Conservation (phyloP, 805 yeast species). For the Wickerhamomyces rabaulensis region DNA sequence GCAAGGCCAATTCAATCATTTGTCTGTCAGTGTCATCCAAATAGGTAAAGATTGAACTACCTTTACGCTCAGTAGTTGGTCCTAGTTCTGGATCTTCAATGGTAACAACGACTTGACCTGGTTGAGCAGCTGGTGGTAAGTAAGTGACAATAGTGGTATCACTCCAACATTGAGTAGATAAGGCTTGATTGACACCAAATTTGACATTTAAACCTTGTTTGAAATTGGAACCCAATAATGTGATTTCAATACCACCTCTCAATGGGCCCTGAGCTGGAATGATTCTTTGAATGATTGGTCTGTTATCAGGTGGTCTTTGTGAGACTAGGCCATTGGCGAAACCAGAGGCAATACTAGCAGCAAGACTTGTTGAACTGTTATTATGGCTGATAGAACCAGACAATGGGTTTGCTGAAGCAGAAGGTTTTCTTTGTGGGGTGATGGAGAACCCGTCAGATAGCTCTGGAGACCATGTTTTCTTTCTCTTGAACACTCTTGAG, state of each 20-base stretch:
- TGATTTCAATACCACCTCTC: slow-evolving; percentile 94
- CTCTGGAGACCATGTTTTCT: slow-evolving; percentile 35
- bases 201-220: slow-evolving; percentile 76
- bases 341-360: slow-evolving; percentile 6
- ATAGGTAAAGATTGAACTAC: slow-evolving; percentile 65
- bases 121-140: slow-evolving; percentile 82
- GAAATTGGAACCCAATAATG: slow-evolving; percentile 83
- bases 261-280: slow-evolving; percentile 96
- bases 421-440: slow-evolving; percentile 28
- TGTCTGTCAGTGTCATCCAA: slow-evolving; percentile 94
- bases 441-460: slow-evolving; percentile 34
- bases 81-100: slow-evolving; percentile 49
- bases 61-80: slow-evolving; percentile 11
- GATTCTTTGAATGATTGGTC: slow-evolving; percentile 59
- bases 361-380: slow-evolving; percentile 9
- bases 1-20: slow-evolving; percentile 89
- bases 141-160: slow-evolving; percentile 90
- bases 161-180: slow-evolving; percentile 95
- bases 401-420: slow-evolving; percentile 17
- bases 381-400: slow-evolving; percentile 2
- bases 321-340: not conserved
- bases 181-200: slow-evolving; percentile 76
- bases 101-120: slow-evolving; percentile 92
- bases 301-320: slow-evolving; percentile 1
- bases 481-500: slow-evolving; percentile 41